phyloP scores from a whole-genome alignment of 345 rosid species.

The Laguncularia racemosa region DNA sequence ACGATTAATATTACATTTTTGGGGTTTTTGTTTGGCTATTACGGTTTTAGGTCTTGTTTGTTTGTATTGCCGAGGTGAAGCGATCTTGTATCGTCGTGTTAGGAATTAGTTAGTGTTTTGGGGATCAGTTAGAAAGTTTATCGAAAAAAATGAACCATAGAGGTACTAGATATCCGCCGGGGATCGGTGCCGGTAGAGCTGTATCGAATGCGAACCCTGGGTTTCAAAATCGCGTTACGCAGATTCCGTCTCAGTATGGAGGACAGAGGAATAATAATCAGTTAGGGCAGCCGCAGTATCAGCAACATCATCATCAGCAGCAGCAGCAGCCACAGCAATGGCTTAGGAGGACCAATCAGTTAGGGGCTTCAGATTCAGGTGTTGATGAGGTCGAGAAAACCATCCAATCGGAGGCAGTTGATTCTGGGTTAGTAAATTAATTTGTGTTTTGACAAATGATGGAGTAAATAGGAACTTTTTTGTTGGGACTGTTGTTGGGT shows the following conservation, averaged over 20 bases:
- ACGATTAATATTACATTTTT: slow-evolving; percentile 1
- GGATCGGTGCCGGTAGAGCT: slow-evolving; percentile 53
- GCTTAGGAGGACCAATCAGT: slow-evolving; percentile 12
- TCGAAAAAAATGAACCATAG: slow-evolving; percentile 50
- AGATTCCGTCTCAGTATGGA: slow-evolving; percentile 22
- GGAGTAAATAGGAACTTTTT: too few species aligned
- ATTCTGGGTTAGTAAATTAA: slow-evolving; percentile 45
- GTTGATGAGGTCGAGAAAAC: slow-evolving; percentile 68
- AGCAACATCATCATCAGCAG: slow-evolving; percentile 1
- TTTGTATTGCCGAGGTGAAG: too few species aligned
- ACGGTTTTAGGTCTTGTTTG: slow-evolving; percentile 12
- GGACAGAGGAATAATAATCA: slow-evolving; percentile 2
- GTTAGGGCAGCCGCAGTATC: slow-evolving; percentile 12
- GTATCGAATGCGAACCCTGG: slow-evolving; percentile 42
- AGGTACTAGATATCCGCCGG: slow-evolving; percentile 69
- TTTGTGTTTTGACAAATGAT: too few species aligned
- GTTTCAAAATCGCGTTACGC: slow-evolving; percentile 31
- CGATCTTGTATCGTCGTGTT: too few species aligned
- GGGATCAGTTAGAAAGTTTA: too few species aligned
- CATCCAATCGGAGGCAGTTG: slow-evolving; percentile 71
- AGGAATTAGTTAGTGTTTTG: too few species aligned
- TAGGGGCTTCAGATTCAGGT: slow-evolving; percentile 6
- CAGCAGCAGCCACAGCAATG: slow-evolving; percentile 17
- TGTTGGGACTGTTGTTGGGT: too few species aligned
- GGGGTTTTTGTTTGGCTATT: slow-evolving; percentile 22